phyloP scores from a whole-genome alignment of 2,329 filamentous ascomycete species.

The Lasiodiplodia theobromae region DNA sequence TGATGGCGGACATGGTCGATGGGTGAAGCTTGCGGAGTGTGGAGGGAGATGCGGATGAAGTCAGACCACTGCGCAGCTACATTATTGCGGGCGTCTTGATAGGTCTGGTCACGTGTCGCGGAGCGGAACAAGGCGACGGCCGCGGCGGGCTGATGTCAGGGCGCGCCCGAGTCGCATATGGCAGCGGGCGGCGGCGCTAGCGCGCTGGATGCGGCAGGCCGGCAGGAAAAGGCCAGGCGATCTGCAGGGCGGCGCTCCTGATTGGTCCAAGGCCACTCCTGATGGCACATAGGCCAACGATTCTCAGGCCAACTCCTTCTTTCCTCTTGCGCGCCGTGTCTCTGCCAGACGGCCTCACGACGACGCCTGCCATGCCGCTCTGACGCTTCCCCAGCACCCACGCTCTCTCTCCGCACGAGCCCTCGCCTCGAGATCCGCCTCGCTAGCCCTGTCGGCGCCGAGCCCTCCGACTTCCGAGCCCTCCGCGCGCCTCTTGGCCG shows the following conservation, averaged over 20 bases:
- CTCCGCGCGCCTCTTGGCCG: slow-evolving; percentile 7
- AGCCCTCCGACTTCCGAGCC: slow-evolving; percentile 16
- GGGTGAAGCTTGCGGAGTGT: slow-evolving; percentile 28
- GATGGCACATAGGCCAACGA: neutral
- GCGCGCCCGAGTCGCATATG: neutral
- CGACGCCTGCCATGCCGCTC: slow-evolving; percentile 22
- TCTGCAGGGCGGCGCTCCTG: slow-evolving; percentile 24
- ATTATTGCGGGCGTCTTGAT: slow-evolving; percentile 21
- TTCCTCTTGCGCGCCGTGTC: slow-evolving; percentile 15
- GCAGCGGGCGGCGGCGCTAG: slow-evolving; percentile 4
- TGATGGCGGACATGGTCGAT: slow-evolving; percentile 53
- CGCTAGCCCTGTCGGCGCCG: slow-evolving; percentile 5
- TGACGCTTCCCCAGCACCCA: slow-evolving; percentile 22
- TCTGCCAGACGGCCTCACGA: neutral
- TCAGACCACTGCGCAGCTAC: slow-evolving; percentile 16
- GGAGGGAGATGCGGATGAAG: slow-evolving; percentile 30
- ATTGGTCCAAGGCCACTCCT: slow-evolving; percentile 22
- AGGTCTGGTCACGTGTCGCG: slow-evolving; percentile 17
- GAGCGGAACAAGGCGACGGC: neutral
- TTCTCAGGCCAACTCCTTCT: slow-evolving; percentile 10
- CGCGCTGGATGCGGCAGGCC: slow-evolving; percentile 9
- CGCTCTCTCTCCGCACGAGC: slow-evolving; percentile 27
- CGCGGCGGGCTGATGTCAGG: slow-evolving; percentile 17
- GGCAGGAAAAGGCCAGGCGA: slow-evolving; percentile 10
- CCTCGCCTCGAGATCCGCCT: slow-evolving; percentile 5